Evolutionary conservation across 257 asterid genomes (phyloP).

Genomic region (Fraxinus excelsior): DNA sequence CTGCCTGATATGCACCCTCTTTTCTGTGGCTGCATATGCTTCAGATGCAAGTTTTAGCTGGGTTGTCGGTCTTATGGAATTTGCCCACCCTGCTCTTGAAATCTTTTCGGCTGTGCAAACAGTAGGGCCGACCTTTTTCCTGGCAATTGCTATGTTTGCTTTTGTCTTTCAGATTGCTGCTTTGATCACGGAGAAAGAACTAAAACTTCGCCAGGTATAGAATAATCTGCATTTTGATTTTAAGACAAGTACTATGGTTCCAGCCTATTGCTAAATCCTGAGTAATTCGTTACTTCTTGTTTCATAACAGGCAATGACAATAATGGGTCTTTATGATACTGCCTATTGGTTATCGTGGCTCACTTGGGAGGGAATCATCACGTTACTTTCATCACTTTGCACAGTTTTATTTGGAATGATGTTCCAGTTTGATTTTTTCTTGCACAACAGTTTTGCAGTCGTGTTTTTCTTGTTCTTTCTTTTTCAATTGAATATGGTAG

Average conservation of each 20-base stretch:
- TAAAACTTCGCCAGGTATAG: conserved; percentile 88
- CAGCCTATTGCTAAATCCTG: conserved; percentile 15
- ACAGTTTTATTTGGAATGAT: conserved; percentile 90
- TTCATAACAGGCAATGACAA: conserved; percentile 72
- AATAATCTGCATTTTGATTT: conserved; percentile 26
- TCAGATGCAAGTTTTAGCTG: conserved; percentile 77
- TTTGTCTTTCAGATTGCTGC: conserved; percentile 87
- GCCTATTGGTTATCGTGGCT: conserved; percentile 96
- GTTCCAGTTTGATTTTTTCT: conserved; percentile 88
- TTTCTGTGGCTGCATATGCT: conserved; percentile 14
- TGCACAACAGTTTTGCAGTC: conserved; percentile 71
- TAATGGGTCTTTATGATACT: conserved; percentile 97
- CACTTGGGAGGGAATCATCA: conserved; percentile 82
- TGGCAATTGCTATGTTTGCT: conserved; percentile 91
- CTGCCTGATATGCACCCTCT: conserved; percentile 8
- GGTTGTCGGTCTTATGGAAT: conserved; percentile 74
- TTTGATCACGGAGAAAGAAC: conserved; percentile 84
- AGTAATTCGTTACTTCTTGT: conserved; percentile 17
- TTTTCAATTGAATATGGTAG: conserved; percentile 84
- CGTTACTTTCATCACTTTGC: conserved; percentile 67
- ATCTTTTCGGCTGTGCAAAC: conserved; percentile 60
- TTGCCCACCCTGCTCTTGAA: conserved; percentile 73
- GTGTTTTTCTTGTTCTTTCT: conserved; percentile 80
- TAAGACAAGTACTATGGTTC: conserved; percentile 10
- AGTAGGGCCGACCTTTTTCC: conserved; percentile 85